These are phyloP conservation scores for Hamamelis virginiana DNA, from an alignment of 164 flowering plant genomes.

Conservation along the genomic window DNA sequence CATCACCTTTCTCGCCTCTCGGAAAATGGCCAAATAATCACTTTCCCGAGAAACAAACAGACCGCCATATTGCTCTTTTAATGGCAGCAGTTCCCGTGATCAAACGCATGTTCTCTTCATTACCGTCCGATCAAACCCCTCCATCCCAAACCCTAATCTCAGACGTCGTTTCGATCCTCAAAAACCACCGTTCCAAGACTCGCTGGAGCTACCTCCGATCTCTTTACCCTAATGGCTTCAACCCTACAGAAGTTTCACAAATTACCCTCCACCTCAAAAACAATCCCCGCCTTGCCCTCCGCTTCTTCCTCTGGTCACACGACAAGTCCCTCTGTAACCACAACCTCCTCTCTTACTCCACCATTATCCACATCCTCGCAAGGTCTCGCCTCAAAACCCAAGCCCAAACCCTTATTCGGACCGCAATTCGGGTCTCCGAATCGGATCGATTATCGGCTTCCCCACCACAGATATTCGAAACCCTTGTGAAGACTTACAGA, in stretches of 20 bases:
- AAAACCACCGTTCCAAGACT: constrained; percentile 57
- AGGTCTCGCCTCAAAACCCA: constrained; percentile 53
- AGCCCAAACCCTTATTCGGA: constrained; percentile 40
- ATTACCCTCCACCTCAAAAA: constrained; percentile 55
- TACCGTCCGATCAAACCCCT: constrained; percentile 21
- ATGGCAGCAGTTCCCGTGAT: neutral
- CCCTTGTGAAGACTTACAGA: constrained; percentile 59
- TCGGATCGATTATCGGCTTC: neutral
- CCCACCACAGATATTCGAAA: constrained; percentile 42
- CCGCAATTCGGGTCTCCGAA: constrained; percentile 38
- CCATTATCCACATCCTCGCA: constrained; percentile 71
- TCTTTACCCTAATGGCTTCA: constrained; percentile 49
- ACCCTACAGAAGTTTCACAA: constrained; percentile 55
- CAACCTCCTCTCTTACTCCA: constrained; percentile 58
- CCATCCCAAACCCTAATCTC: constrained; percentile 28
- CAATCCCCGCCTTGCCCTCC: constrained; percentile 70
- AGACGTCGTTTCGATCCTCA: constrained; percentile 44
- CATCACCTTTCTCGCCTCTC: neutral
- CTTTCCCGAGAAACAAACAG: constrained; percentile 4
- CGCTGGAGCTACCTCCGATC: constrained; percentile 68
- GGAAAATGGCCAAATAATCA: neutral
- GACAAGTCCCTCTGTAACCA: constrained; percentile 50
- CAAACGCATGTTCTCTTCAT: constrained; percentile 5
- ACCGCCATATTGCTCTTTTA: neutral
- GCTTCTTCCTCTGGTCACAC: constrained; percentile 69